Evolutionary conservation across 2,329 filamentous ascomycete genomes (phyloP).

Genomic region (Cryphonectria radicalis): DNA sequence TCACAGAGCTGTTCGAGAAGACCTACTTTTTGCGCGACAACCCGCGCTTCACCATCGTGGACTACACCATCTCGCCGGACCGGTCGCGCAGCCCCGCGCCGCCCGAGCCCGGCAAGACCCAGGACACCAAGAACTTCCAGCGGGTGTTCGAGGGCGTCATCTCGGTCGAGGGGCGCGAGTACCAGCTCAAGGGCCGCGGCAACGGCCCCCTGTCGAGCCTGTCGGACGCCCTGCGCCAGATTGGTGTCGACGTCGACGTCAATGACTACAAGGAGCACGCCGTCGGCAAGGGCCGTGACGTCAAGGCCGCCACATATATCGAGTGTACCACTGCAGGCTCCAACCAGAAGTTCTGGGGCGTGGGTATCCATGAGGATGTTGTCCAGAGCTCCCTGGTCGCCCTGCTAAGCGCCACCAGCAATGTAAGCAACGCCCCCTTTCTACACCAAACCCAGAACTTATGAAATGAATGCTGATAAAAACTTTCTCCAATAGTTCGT

Average conservation of each 20-base stretch:
- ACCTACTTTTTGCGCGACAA: conserved; percentile 86
- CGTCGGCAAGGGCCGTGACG: conserved; percentile 77
- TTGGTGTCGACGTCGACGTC: conserved; percentile 89
- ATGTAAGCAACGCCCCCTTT: conserved; percentile 60
- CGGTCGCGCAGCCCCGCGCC: conserved; percentile 76
- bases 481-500: conserved; percentile 65
- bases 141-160: conserved; percentile 86
- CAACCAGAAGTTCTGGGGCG: conserved; percentile 80
- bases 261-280: conserved; percentile 96
- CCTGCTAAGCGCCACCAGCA: conserved; percentile 81
- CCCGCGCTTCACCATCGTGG: conserved; percentile 82
- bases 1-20: conserved; percentile 83
- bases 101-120: conserved; percentile 69
- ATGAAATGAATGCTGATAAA: neutral
- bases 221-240: conserved; percentile 75
- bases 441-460: neutral
- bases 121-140: conserved; percentile 77
- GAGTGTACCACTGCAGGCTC: conserved; percentile 76
- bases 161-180: conserved; percentile 78
- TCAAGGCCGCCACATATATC: conserved; percentile 95
- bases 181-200: conserved; percentile 77
- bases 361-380: conserved; percentile 90
- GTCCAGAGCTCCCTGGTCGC: conserved; percentile 89
- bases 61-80: conserved; percentile 90
- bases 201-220: conserved; percentile 91